Percentiles rank a stretch among this genome's conserved stretches.
Evolutionary conservation across 768 basidiomycete genomes (phyloP).

Genomic region (Russula lepida): DNA sequence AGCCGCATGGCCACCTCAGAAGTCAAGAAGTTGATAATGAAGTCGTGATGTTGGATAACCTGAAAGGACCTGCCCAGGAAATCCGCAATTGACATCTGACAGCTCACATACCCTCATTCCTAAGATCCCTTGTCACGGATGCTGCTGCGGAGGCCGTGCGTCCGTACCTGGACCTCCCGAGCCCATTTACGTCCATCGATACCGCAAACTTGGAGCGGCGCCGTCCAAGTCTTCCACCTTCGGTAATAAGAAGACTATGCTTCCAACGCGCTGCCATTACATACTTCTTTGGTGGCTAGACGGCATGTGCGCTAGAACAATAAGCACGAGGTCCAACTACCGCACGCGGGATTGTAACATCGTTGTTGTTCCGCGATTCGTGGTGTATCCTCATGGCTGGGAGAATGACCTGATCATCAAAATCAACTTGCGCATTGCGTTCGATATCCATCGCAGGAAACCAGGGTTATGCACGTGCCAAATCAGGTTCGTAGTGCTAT

Average conservation of each 20-base stretch:
- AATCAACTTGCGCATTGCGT: neutral
- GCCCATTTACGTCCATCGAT: neutral
- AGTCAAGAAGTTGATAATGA: neutral
- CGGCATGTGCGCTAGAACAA: neutral
- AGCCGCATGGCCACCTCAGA: slow-evolving; percentile 1
- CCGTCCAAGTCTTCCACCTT: slow-evolving; percentile 8
- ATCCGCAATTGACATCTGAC: neutral
- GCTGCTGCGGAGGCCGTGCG: neutral
- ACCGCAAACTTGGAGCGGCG: neutral
- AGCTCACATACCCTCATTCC: neutral
- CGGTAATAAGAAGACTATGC: neutral
- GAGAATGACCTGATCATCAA: neutral
- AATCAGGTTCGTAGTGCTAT: neutral
- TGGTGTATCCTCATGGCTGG: neutral
- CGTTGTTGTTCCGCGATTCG: neutral
- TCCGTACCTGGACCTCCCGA: neutral
- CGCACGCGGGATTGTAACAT: neutral
- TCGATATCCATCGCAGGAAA: neutral
- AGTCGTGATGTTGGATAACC: neutral
- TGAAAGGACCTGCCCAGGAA: neutral
- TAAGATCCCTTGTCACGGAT: neutral
- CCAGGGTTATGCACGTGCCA: neutral
- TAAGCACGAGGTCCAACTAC: slow-evolving; percentile 1
- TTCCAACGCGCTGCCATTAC: neutral
- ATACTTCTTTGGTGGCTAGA: neutral